Conservation (phyloP, 2,329 filamentous ascomycete genomes). For the Grosmannia serpens region DNA sequence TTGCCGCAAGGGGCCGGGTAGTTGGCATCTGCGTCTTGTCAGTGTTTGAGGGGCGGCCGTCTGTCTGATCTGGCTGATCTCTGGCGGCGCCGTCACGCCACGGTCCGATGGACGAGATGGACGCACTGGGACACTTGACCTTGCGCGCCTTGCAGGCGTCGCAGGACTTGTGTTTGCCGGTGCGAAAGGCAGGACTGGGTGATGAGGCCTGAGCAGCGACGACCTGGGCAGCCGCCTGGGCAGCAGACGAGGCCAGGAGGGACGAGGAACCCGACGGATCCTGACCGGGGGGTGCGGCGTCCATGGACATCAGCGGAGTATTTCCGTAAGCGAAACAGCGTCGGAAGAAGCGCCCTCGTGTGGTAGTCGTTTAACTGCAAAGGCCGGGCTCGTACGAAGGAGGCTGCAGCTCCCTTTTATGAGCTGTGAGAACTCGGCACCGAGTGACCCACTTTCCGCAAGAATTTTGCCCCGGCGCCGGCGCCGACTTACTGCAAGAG, state of each 20-base stretch:
- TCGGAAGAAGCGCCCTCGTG: too few species aligned
- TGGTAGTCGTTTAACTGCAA: neutral
- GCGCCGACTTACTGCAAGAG: too few species aligned
- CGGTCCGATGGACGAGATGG: too few species aligned
- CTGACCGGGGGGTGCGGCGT: too few species aligned
- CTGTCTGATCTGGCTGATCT: too few species aligned
- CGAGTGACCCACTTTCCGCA: neutral
- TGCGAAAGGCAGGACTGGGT: neutral
- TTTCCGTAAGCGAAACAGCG: too few species aligned
- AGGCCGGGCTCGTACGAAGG: neutral
- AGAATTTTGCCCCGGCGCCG: neutral
- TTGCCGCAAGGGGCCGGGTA: constrained; percentile 7
- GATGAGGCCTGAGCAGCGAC: neutral
- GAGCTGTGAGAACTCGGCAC: neutral
- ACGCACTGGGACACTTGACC: constrained; percentile 26
- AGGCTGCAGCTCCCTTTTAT: neutral
- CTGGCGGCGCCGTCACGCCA: neutral
- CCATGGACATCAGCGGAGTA: too few species aligned
- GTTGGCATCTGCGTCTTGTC: constrained; percentile 4
- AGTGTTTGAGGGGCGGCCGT: too few species aligned
- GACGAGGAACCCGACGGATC: too few species aligned
- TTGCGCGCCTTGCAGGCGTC: constrained; percentile 28
- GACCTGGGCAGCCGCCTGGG: neutral
- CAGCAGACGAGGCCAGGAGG: neutral
- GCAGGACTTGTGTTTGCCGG: constrained; percentile 20